Evolutionary conservation across 371 early-diverging fungal species (phyloP).

Genomic region (Nematocida ironsii): DNA sequence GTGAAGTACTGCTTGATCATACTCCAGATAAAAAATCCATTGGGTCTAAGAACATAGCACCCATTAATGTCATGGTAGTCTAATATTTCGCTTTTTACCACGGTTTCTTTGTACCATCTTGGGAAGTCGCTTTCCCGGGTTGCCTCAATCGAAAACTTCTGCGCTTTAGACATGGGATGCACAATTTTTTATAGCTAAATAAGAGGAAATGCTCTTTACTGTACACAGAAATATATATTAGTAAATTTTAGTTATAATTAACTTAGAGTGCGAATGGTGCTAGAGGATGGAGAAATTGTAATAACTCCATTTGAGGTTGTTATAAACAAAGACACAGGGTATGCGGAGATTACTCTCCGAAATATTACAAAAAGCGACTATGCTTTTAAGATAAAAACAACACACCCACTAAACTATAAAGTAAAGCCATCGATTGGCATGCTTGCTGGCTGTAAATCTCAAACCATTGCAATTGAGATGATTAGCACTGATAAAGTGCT

Average conservation of each 20-base stretch:
- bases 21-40: conserved; percentile 93
- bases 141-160: conserved; percentile 82
- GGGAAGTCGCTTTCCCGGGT: conserved; percentile 75
- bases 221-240: conserved; percentile 9
- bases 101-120: conserved; percentile 72
- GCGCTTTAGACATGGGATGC: conserved; percentile 54
- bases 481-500: not conserved
- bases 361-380: conserved; percentile 25
- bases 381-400: conserved; percentile 51
- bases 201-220: not conserved
- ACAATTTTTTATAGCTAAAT: conserved; percentile 13
- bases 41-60: conserved; percentile 96
- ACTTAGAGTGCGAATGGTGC: not conserved
- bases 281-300: not conserved
- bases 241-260: conserved; percentile 16
- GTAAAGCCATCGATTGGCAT: conserved; percentile 43
- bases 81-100: conserved; percentile 88
- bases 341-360: conserved; percentile 1
- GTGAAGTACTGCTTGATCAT: conserved; percentile 81
- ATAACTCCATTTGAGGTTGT: conserved; percentile 24
- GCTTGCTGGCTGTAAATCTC: not conserved
- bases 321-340: conserved; percentile 5
- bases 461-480: conserved; percentile 5
- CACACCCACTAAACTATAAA: conserved; percentile 41
- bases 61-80: conserved; percentile 98